Evolutionary conservation across 352 stramenopile genomes (phyloP), one percentile per base, ranked within the genome.

Genomic region (Phytophthora boehmeriae): DNA sequence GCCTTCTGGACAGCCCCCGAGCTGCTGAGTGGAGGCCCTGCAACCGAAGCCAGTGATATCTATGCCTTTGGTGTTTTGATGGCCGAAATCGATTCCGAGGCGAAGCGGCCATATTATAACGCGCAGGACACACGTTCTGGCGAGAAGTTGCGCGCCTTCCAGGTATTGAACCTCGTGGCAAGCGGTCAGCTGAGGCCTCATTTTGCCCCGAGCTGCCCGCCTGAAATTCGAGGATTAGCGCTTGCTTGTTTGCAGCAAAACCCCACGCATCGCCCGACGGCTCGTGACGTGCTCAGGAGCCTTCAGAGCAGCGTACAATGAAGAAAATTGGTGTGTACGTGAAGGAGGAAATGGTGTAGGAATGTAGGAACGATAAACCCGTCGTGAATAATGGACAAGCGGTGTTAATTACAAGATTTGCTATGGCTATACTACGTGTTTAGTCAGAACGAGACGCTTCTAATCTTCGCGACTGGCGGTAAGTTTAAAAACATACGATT

Each of bases 1-100:
- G 54, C 59, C 10, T 71, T 64, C 42, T 76, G 68, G 68, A 63
- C 75, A 3, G 72, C 83, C 0, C 83, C 83, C 0, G 83, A 92
- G 58, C 64, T 90, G 30, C 63, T 89, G 14, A 63, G 34, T 5
- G 70, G 76, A 13, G 83, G 76, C 6, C 61, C 68, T 10, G 63
- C 76, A 6, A 86, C 76, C 0, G 74, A 76, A 25, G 81, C 83
- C 56, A 77, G 76, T 35, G 80, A 89, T 62, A 78, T 89, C 71
- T 89, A 80, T 67, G 76, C 80, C 22, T 83, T 87, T 22, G 80
- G 80, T n/a, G 75, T 80, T 49, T 65, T 89, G 14, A 63, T 87
- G 2, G 43, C 46, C 14, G 75, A 85, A 35, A 48, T 89, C 11
- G 80, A 89, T 42, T 56, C 66, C 3, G 75, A 67, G 27, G 63